A percentile compares a stretch with the other conserved stretches of the same genome.
Evolutionary conservation across 2,329 filamentous ascomycete genomes (phyloP).

Genomic region (Botrytis byssoidea): DNA sequence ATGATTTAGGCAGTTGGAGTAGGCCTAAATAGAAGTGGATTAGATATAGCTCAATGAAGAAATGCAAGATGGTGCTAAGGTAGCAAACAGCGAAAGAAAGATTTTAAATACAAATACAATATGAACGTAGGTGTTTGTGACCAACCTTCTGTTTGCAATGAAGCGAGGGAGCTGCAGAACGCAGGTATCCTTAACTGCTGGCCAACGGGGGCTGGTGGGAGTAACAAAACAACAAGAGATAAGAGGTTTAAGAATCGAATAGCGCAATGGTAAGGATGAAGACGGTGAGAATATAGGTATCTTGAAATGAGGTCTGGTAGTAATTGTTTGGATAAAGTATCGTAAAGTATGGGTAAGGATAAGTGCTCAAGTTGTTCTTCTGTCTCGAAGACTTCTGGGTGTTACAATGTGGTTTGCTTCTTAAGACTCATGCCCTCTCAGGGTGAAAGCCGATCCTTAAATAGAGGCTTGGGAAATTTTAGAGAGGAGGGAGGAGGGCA

Average conservation of each 20-base stretch:
- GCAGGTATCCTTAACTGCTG: neutral
- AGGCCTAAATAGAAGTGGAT: neutral
- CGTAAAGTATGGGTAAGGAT: neutral
- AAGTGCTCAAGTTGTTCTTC: neutral
- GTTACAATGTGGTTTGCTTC: neutral
- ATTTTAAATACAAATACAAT: neutral
- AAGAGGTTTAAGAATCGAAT: neutral
- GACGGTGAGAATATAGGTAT: too few relatives aligned
- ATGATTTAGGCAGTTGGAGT: neutral
- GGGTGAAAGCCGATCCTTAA: neutral
- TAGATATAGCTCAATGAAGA: neutral
- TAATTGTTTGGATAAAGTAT: neutral
- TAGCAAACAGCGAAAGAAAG: neutral
- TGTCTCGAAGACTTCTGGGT: neutral
- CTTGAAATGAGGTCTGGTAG: neutral
- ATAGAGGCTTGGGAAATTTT: neutral
- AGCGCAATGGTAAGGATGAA: neutral
- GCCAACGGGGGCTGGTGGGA: neutral
- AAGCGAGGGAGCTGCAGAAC: neutral
- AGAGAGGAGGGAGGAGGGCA: too few relatives aligned
- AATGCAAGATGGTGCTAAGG: neutral
- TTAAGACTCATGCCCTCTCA: neutral
- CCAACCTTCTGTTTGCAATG: slow-evolving; percentile 2
- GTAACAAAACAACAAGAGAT: neutral
- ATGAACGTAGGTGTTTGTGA: neutral